Evolutionary conservation across 164 flowering plant species (phyloP), one percentile per base, ranked within the genome.

Genomic region (Nymphaea thermarum): DNA sequence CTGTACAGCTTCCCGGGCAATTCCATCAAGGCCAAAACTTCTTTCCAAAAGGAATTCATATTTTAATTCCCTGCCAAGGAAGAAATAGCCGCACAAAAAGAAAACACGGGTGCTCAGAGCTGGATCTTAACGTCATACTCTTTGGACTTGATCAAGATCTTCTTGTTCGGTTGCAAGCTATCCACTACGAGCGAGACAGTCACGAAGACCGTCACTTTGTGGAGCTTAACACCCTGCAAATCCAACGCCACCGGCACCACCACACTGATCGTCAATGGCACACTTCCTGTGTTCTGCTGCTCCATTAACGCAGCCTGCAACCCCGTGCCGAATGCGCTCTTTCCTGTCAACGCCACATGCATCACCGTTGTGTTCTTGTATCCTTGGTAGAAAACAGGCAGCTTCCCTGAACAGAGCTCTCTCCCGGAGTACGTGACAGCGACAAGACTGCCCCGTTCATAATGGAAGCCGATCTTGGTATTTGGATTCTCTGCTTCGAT

Each of bases 401-500:
- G 64, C 25, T 74, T 69, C 2, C 96, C 96, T 0, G 79, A 66
- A 66, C 90, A 82, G 18, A 86, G 80, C 4, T 51, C 43, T 3
- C 78, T 67, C 15, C 70, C 84, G 2, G 45, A 12, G 64, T 80
- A 86, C 4, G 2, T 2, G 2, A 90, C 84, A 2, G 18, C 12
- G 0, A 86, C 78, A 0, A 66, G 47, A 65, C 82, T 81, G 6
- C 70, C 77, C 7, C 76, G 17, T 1, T 78, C 86, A 43, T 90
- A 87, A 3, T 14, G 73, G 63, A 90, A 76, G 3, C 80, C 79
- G 2, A 87, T 83, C 17, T 66, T 67, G 4, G 51, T 60, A 59
- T 85, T 90, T 0, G 91, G 90, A 69, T 90, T 90, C 4, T 84
- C 81, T 0, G 88, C 91, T 43, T 67, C 70, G 1, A 90, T 80